A percentile compares a stretch with the other conserved stretches of the same genome.
These are phyloP conservation scores for Flaveria sonorensis DNA, from an alignment of 129 eudicot genomes.

Conservation along the genomic window DNA sequence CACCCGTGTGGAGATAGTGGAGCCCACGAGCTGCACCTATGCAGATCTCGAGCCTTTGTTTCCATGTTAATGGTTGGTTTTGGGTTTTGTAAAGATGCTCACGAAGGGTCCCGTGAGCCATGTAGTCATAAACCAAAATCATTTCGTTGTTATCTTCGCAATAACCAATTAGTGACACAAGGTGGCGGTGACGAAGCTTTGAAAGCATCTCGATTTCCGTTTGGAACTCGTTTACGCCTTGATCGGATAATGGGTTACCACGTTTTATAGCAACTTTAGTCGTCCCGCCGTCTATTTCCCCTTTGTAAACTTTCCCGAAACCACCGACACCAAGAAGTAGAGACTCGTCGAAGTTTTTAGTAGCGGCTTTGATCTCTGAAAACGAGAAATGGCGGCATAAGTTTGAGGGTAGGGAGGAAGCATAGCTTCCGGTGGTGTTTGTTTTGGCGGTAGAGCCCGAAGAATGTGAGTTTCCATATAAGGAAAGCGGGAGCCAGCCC, in stretches of 20 bases:
- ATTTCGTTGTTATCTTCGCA: conserved; percentile 89
- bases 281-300: conserved; percentile 76
- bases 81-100: conserved; percentile 91
- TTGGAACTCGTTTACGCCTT: conserved; percentile 88
- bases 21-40: conserved; percentile 94
- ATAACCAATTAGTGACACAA: conserved; percentile 85
- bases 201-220: conserved; percentile 97
- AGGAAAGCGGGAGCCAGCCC: conserved; percentile 91
- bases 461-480: conserved; percentile 88
- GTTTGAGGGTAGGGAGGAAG: conserved; percentile 84
- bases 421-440: conserved; percentile 79
- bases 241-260: conserved; percentile 83
- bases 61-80: conserved; percentile 90
- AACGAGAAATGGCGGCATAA: conserved; percentile 92
- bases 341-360: conserved; percentile 82
- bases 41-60: conserved; percentile 90
- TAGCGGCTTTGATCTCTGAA: conserved; percentile 88
- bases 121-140: conserved; percentile 91
- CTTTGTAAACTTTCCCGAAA: conserved; percentile 88
- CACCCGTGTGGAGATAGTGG: conserved; percentile 96
- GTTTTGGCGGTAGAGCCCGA: conserved; percentile 82
- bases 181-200: conserved; percentile 89
- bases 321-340: conserved; percentile 90
- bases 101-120: conserved; percentile 98
- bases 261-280: conserved; percentile 91